Evolutionary conservation across 495 filamentous ascomycete genomes (phyloP).

Genomic region (Neurospora tetrasperma): DNA sequence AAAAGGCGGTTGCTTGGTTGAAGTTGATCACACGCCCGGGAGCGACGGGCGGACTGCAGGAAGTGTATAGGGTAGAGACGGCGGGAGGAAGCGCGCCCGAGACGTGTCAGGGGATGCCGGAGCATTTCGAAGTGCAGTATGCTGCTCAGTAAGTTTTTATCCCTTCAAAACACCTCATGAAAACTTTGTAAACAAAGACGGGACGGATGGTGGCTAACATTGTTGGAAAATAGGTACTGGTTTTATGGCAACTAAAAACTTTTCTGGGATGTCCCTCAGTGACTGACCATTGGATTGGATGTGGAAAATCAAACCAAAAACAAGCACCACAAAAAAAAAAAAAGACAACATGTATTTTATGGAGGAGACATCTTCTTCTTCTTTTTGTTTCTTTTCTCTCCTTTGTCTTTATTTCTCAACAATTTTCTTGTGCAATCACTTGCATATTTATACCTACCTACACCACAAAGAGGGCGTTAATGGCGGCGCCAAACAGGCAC

Average conservation of each 20-base stretch:
- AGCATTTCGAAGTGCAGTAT: conserved; percentile 65
- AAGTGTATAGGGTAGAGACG: conserved; percentile 80
- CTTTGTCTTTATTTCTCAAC: conserved; percentile 4
- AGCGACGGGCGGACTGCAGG: conserved; percentile 51
- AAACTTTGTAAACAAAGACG: no score
- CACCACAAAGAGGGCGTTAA: neutral
- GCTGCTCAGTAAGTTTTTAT: conserved; percentile 60
- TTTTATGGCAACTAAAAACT: conserved; percentile 22
- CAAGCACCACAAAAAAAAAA: no score
- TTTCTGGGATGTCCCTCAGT: neutral
- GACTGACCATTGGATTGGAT: neutral
- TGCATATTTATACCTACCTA: neutral
- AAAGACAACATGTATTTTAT: no score
- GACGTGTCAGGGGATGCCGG: conserved; percentile 57
- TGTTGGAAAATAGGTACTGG: conserved; percentile 26
- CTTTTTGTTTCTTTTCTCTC: neutral
- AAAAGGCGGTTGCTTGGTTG: conserved; percentile 63
- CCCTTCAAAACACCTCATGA: no score
- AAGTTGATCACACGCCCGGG: conserved; percentile 44
- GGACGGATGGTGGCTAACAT: conserved; percentile 2
- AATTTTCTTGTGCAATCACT: neutral
- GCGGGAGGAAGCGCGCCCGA: conserved; percentile 68
- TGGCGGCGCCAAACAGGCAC: neutral
- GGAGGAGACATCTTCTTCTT: no score
- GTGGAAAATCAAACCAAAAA: neutral